Base-by-base conservation (phyloP, 2,329 filamentous ascomycete genomes). In the Penicillium sp. region DNA sequence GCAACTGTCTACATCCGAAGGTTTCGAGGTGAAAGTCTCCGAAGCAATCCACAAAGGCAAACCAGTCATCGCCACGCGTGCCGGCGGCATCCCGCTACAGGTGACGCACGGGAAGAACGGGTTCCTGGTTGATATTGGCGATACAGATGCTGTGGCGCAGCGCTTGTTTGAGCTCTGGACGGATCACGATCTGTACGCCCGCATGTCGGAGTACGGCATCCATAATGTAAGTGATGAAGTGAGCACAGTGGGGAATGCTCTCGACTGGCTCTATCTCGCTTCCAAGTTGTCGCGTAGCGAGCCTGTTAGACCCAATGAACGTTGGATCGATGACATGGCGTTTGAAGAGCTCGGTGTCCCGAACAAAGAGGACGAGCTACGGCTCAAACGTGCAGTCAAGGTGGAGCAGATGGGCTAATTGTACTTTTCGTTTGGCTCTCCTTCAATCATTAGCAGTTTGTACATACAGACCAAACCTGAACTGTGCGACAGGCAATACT, bases 11-110 rank as follows among this genome's bases (percentile, higher is more conserved):
- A 89, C 84, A 0, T 80, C 85, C 32, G 87, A 93, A 64, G 87
- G 87, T 0, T 93, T 93, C 59, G 87, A 93, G 68, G 84, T 93
- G 59, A 93, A 93, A 69, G 86, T 93, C 5, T 88, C 84, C 0
- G 88, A 93, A 68, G 87, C 85, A 1, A 75, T 91, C 21, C 87
- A 90, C 63, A 87, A 88, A 39, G 87, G 87, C 13, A 80, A 84
- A 2, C 87, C 87, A 1, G 78, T 89, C 60, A 88, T 93, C 54
- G 85, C 84, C 3, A 87, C 84, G 1, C 75, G 76, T 19, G 82
- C 83, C 1, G 87, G 87, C n/a, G 87, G 87, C 10, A 90, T 93
- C 46, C 86, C 87, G 1, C 74, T 91, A 4, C 87, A 93, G 64
- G 78, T 93, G 49, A 77, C 85, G 65, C 73, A 90, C 59, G 75